Evolutionary conservation across 1,284 basidiomycete genomes (phyloP), one percentile per base, ranked within the genome.

Genomic region (Sanghuangporus baumii): DNA sequence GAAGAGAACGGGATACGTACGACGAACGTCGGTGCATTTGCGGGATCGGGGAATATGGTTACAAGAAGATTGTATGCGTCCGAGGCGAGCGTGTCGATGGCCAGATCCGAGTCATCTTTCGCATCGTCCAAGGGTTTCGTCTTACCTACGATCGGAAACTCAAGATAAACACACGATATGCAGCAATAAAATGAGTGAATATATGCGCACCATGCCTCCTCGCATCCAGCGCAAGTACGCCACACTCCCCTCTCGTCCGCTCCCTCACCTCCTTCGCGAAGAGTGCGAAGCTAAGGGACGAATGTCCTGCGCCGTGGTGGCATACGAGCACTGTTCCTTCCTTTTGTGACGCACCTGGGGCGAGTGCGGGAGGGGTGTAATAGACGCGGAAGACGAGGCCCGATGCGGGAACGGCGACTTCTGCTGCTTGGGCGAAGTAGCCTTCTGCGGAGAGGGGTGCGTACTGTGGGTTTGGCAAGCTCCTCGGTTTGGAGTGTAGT

Each of bases 261-360:
- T 78, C 80, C 11, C 74, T 76, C 2, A 98, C 78, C 72, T 93
- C 88, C 71, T 88, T 88, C 9, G 96, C 94, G 59, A 96, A 81
- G 68, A 87, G 87, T 0, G 97, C 96, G 73, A 95, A 99, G 65
- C 87, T 93, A 65, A 98, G 79, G 0, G 86, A 96, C 0, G 88
- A 88, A 70, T 93, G 94, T 2, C 97, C 96, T 0, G 93, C 96
- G 0, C 97, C 96, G 69, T 99, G 96, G 71, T 98, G 95, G 73
- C 93, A 93, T 2, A 98, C 81, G 70, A 98, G 84, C 2, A 96
- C 84, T 0, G 88, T 86, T 7, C 78, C 79, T 2, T 75, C 74
- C 40, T 26, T 60, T 18, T 23, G 47, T 1, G 48, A 3, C 7
- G 31, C 48, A n/a, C 79, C 81, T 43, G 79, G 78, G 47, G 72